phyloP scores from a whole-genome alignment of 176 grass and related monocot genomes.

The Carex kokanica region DNA sequence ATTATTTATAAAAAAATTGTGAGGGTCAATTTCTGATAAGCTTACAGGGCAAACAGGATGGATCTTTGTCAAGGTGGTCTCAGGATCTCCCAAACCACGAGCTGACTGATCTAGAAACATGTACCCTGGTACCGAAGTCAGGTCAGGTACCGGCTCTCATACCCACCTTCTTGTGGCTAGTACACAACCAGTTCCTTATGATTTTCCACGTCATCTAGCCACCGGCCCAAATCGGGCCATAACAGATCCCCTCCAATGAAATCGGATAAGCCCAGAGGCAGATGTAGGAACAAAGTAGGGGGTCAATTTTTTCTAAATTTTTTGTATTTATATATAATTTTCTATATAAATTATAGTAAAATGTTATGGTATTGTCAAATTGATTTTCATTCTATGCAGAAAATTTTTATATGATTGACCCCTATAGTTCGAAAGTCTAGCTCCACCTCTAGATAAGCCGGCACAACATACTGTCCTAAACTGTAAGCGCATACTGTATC shows the following conservation, averaged over 20 bases:
- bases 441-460: not conserved
- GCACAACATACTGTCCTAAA: constrained; percentile 21
- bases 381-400: no score
- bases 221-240: constrained; percentile 60
- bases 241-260: constrained; percentile 79
- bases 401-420: no score
- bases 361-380: no score
- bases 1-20: not conserved
- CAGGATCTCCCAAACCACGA: constrained; percentile 76
- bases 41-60: constrained; percentile 83
- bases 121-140: constrained; percentile 73
- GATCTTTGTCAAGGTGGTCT: constrained; percentile 85
- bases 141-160: constrained; percentile 88
- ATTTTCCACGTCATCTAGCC: constrained; percentile 77
- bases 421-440: no score
- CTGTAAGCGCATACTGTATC: not conserved
- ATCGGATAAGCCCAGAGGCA: constrained; percentile 22
- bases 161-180: constrained; percentile 91
- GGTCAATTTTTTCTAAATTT: no score
- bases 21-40: not conserved
- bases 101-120: constrained; percentile 83
- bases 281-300: no score
- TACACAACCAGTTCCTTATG: constrained; percentile 88
- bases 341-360: no score
- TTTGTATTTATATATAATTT: no score